Conservation (phyloP, 2,329 filamentous ascomycete genomes). For the Fusarium sp. region DNA sequence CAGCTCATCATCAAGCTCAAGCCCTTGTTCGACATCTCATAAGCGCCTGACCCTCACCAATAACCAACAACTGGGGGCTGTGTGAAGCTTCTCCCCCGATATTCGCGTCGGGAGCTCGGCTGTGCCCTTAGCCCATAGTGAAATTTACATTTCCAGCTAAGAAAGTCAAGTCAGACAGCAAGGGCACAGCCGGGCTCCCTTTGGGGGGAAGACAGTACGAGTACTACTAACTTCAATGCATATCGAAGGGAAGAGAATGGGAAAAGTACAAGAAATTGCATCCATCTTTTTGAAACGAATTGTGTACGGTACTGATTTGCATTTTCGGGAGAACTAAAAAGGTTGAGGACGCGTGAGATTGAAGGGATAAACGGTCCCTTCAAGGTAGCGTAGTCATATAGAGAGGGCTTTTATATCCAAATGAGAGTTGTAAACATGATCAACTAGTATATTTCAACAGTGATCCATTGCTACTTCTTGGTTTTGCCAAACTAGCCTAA, state of each 20-base stretch:
- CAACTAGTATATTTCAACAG: too few species aligned
- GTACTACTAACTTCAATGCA: constrained; percentile 12
- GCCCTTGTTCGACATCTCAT: constrained; percentile 90
- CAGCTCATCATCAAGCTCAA: constrained; percentile 95
- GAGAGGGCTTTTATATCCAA: constrained; percentile 26
- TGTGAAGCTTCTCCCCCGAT: constrained; percentile 5
- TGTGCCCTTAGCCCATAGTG: background rate
- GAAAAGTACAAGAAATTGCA: constrained; percentile 25
- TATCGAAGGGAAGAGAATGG: constrained; percentile 16
- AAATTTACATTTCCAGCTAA: constrained; percentile 10
- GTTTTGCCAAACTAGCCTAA: too few species aligned
- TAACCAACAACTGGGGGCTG: background rate
- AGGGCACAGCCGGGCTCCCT: constrained; percentile 17
- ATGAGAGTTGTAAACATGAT: constrained; percentile 19
- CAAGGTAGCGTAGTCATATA: constrained; percentile 15
- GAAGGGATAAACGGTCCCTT: constrained; percentile 11
- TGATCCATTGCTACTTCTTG: background rate
- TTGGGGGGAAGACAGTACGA: constrained; percentile 9
- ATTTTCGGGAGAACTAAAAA: constrained; percentile 31
- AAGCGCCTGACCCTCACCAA: constrained; percentile 49
- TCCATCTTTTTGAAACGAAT: constrained; percentile 23
- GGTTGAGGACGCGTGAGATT: constrained; percentile 18
- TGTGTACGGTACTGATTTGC: constrained; percentile 26
- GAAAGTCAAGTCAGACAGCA: constrained; percentile 1
- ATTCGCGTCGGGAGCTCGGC: constrained; percentile 25